These are phyloP conservation scores for Hamigera avellanea DNA, from an alignment of 495 filamentous ascomycete species.

Conservation along the genomic window DNA sequence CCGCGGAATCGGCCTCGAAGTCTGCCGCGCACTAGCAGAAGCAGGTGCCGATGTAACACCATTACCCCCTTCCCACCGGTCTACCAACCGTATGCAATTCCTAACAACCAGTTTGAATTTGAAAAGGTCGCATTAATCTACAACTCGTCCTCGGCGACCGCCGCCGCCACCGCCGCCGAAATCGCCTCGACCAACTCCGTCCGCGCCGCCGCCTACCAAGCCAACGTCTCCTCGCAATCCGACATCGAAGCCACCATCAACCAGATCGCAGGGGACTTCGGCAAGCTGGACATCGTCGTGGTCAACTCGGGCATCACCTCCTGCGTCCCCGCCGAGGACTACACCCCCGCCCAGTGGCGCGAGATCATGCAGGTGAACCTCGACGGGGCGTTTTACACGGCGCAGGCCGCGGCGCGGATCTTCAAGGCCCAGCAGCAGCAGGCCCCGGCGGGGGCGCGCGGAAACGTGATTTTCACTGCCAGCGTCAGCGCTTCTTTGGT, in stretches of 20 bases:
- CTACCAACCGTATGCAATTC: too few relatives aligned
- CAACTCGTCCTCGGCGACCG: constrained; percentile 46
- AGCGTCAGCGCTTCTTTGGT: constrained; percentile 31
- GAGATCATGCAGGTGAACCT: constrained; percentile 36
- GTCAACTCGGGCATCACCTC: constrained; percentile 62
- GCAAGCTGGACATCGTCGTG: constrained; percentile 63
- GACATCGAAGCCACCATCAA: constrained; percentile 44
- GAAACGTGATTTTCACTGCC: constrained; percentile 32
- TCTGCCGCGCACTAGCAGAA: constrained; percentile 62
- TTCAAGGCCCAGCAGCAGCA: constrained; percentile 31
- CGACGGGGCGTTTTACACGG: constrained; percentile 35
- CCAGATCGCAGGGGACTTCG: constrained; percentile 50
- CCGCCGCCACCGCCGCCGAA: constrained; percentile 50
- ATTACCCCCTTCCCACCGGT: too few relatives aligned
- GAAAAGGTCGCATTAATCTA: constrained; percentile 60
- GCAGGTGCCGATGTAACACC: constrained; percentile 53
- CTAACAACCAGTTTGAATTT: too few relatives aligned
- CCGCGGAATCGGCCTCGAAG: constrained; percentile 66
- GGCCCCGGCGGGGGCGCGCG: too few relatives aligned
- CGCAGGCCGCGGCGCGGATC: constrained; percentile 28
- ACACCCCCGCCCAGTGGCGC: constrained; percentile 19
- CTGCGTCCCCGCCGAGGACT: constrained; percentile 23
- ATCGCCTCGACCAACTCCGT: constrained; percentile 66
- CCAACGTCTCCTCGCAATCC: constrained; percentile 46
- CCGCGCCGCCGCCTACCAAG: constrained; percentile 51